A percentile compares a stretch with the other conserved stretches of the same genome.
Conservation (phyloP, 805 yeast species). For the Zygotorulaspora chibaensis region DNA sequence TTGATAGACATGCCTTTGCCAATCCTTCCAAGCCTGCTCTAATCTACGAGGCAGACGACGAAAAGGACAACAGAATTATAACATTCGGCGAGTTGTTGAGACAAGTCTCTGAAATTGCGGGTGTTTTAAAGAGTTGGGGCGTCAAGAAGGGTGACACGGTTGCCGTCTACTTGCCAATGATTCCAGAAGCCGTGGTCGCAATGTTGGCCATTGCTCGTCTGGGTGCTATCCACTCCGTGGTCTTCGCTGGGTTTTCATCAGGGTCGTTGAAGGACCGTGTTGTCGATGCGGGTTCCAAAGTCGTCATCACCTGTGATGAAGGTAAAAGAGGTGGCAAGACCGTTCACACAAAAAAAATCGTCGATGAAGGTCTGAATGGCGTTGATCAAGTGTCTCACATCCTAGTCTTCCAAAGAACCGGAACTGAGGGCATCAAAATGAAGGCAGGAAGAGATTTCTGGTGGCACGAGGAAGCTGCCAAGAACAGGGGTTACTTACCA, state of each 20-base stretch:
- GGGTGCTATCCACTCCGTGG: constrained; percentile 95
- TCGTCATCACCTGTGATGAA: constrained; percentile 91
- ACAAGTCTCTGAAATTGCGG: constrained; percentile 83
- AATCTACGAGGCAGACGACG: constrained; percentile 93
- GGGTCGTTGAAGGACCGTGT: constrained; percentile 91
- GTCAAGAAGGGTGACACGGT: constrained; percentile 93
- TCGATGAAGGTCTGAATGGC: constrained; percentile 82
- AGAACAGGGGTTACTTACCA: constrained; percentile 80
- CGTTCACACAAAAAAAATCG: constrained; percentile 87
- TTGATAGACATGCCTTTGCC: constrained; percentile 88
- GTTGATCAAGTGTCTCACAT: constrained; percentile 76
- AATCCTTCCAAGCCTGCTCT: constrained; percentile 82
- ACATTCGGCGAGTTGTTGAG: constrained; percentile 84
- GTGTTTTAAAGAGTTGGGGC: constrained; percentile 77
- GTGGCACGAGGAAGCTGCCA: constrained; percentile 89
- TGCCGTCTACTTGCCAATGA: constrained; percentile 96
- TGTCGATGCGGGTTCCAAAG: constrained; percentile 77
- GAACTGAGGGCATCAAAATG: constrained; percentile 66
- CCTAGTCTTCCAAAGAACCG: constrained; percentile 85
- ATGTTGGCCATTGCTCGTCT: constrained; percentile 88
- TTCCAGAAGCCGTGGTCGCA: constrained; percentile 93
- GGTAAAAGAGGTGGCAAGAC: constrained; percentile 94
- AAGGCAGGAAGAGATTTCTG: constrained; percentile 78
- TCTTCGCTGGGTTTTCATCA: constrained; percentile 94
- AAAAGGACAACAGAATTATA: constrained; percentile 61